Conservation (phyloP, 2,329 filamentous ascomycete genomes). For the Byssoonygena ceratinophila region DNA sequence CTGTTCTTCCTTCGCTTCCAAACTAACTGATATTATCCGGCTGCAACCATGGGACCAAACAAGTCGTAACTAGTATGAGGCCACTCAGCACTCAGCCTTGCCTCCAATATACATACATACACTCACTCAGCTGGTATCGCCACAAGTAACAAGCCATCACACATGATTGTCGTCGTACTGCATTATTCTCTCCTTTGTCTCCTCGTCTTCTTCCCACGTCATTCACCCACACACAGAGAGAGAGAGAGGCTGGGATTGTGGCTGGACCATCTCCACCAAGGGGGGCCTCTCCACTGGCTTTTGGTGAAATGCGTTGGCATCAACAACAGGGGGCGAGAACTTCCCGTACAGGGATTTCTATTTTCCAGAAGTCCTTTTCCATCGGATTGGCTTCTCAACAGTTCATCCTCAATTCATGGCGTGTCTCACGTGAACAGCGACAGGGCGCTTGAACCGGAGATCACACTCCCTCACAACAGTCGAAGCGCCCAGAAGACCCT, state of each 20-base stretch:
- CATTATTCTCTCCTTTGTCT: neutral
- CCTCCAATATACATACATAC: neutral
- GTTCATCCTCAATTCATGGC: neutral
- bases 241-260: conserved; percentile 7
- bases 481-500: neutral
- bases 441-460: conserved; percentile 3
- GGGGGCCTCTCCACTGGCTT: neutral
- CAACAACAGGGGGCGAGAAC: neutral
- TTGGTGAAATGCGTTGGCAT: conserved; percentile 1
- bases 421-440: neutral
- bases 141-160: too few species aligned
- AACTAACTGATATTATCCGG: neutral
- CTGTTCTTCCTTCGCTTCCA: neutral
- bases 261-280: neutral
- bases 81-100: too few species aligned
- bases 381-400: neutral
- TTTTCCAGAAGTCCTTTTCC: conserved; percentile 8
- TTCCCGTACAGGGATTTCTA: neutral
- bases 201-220: neutral
- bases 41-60: neutral
- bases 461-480: neutral
- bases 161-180: neutral
- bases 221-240: neutral
- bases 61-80: neutral
- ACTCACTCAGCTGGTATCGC: too few species aligned